These are phyloP conservation scores for Mycotypha africana DNA, from an alignment of 371 early-diverging fungal species.

Conservation along the genomic window DNA sequence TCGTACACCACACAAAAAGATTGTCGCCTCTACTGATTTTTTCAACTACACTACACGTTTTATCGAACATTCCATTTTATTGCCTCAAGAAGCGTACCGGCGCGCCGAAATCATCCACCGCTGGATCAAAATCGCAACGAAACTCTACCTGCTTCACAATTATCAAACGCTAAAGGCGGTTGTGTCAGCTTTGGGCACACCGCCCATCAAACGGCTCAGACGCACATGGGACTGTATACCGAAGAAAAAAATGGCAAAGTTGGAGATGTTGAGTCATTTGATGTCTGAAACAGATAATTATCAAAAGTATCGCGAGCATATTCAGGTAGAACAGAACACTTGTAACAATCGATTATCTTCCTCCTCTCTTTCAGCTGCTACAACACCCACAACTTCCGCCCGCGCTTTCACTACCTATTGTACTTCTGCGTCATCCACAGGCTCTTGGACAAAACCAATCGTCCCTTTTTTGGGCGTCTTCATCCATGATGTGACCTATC, in stretches of 20 bases:
- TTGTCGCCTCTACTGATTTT: conserved; percentile 68
- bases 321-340: conserved; percentile 11
- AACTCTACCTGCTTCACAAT: conserved; percentile 53
- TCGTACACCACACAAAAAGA: conserved; percentile 50
- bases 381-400: too few relatives aligned
- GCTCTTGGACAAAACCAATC: conserved; percentile 37
- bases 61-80: conserved; percentile 65
- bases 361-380: too few relatives aligned
- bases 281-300: conserved; percentile 69
- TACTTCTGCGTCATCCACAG: not conserved
- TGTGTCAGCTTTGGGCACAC: conserved; percentile 59
- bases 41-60: conserved; percentile 73
- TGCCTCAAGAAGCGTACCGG: conserved; percentile 42
- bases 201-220: conserved; percentile 62
- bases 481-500: conserved; percentile 72
- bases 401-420: too few relatives aligned
- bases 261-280: conserved; percentile 44
- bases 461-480: conserved; percentile 72
- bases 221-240: conserved; percentile 70
- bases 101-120: conserved; percentile 54
- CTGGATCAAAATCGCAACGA: conserved; percentile 66
- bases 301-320: conserved; percentile 52
- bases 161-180: conserved; percentile 69
- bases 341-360: too few relatives aligned
- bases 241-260: conserved; percentile 49